A percentile compares a stretch with the other conserved stretches of the same genome.
These are phyloP conservation scores for Stachybotrys chartarum DNA, from an alignment of 2,329 filamentous ascomycete genomes.

Conservation along the genomic window DNA sequence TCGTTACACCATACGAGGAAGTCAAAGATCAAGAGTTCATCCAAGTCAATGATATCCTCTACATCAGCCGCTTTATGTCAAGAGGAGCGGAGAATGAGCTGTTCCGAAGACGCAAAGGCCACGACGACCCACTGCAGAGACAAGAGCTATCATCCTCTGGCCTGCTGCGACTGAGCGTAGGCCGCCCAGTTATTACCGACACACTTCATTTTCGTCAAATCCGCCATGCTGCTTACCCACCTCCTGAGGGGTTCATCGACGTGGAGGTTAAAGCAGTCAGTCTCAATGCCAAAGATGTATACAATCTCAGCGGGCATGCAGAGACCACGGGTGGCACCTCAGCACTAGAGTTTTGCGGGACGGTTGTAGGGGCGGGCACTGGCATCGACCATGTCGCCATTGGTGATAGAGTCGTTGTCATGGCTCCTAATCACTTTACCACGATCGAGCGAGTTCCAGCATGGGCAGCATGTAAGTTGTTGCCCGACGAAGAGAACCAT, in stretches of 20 bases:
- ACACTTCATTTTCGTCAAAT: slow-evolving; percentile 13
- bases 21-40: slow-evolving; percentile 5
- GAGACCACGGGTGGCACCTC: slow-evolving; percentile 11
- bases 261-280: slow-evolving; percentile 4
- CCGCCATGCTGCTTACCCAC: background rate
- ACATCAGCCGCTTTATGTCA: slow-evolving; percentile 15
- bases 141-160: background rate
- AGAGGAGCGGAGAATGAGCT: slow-evolving; percentile 11
- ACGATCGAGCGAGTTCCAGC: slow-evolving; percentile 6
- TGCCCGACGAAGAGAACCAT: slow-evolving; percentile 10
- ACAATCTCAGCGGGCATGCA: slow-evolving; percentile 15
- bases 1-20: too few species aligned
- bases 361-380: slow-evolving; percentile 12
- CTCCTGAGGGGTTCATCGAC: slow-evolving; percentile 2
- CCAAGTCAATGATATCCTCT: background rate
- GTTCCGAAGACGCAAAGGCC: slow-evolving; percentile 7
- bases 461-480: background rate
- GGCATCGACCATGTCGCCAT: slow-evolving; percentile 7
- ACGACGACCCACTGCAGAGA: background rate
- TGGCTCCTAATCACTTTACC: slow-evolving; percentile 12
- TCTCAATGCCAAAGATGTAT: slow-evolving; percentile 17
- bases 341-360: slow-evolving; percentile 17
- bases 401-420: slow-evolving; percentile 18
- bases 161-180: slow-evolving; percentile 7
- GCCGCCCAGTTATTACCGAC: slow-evolving; percentile 5